These are phyloP conservation scores for Oryza glumipatula DNA, from an alignment of 176 grass and related monocot species.

Conservation along the genomic window DNA sequence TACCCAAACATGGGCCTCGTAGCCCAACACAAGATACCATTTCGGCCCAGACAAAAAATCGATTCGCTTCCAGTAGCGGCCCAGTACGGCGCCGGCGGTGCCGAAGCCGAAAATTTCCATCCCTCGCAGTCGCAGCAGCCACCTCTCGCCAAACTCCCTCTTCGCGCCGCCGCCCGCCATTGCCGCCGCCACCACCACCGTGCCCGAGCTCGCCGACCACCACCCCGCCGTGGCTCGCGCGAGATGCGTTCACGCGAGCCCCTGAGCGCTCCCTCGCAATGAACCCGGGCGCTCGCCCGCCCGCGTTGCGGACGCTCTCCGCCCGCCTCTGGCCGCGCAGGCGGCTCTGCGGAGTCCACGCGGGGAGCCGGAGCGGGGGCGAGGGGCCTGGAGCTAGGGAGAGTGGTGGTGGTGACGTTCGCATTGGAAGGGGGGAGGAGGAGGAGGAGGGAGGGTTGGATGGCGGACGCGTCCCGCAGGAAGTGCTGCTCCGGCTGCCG, in stretches of 20 bases:
- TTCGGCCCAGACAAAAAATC: background rate
- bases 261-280: background rate
- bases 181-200: background rate
- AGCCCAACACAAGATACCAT: background rate
- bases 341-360: constrained; percentile 37
- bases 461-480: constrained; percentile 42
- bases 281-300: constrained; percentile 34
- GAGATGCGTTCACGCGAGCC: constrained; percentile 25
- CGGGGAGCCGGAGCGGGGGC: background rate
- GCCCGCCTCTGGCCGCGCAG: constrained; percentile 42
- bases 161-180: constrained; percentile 6
- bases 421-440: constrained; percentile 11
- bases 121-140: background rate
- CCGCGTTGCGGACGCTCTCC: constrained; percentile 36
- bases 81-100: background rate
- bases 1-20: background rate
- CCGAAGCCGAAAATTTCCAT: background rate
- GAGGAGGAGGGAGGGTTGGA: constrained; percentile 31
- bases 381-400: constrained; percentile 12
- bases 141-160: background rate
- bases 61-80: background rate
- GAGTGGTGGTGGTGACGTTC: background rate
- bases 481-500: constrained; percentile 64
- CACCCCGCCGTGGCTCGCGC: background rate
- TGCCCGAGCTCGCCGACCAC: background rate